Evolutionary conservation across 2,329 filamentous ascomycete species (phyloP), one percentile per base, ranked within the genome.

Genomic region (Fusarium burgessii): DNA sequence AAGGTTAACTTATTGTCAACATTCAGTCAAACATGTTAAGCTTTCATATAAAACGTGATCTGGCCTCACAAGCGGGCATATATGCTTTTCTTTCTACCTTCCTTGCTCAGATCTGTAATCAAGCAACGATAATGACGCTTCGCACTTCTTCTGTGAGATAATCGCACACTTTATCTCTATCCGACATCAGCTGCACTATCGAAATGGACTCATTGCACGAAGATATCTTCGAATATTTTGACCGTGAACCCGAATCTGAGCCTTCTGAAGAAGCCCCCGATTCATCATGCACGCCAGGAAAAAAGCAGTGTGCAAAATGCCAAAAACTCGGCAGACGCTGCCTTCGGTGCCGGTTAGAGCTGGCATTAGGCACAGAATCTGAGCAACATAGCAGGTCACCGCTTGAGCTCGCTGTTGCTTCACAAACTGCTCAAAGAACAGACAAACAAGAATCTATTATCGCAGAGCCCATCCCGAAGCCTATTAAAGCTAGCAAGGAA

Each of bases 271-370:
- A 54, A 63, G 7, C 13, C n/a, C 12, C 35, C 12, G 40, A 33
- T n/a, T 46, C 49, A 18, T 47, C 17, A 20, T 63, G 49, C 25
- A 63, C 41, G 4, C 25, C n/a, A 43, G 35, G 15, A 43, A 15
- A 29, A 42, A 43, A n/a, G 4, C 17, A 20, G 8, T 57, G 59
- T 15, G 17, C 35, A 9, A 47, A 46, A 33, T 43, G 61, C 40
- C 58, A 46, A n/a, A 50, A 62, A 20, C 46, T 64, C 25, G 33
- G 47, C n/a, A 45, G 38, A 23, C 62, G 36, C 6, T 63, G 49
- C 17, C 33, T 41, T 27, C 18, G 23, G 40, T 63, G 47, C n/a
- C 40, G 61, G 29, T 35, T 50, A n/a, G 51, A 35, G 32, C 29
- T 35, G 13, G 15, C 38, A 18, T 45, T 35, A 20, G 18, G 14